Evolutionary conservation across 1,284 basidiomycete species (phyloP).

Genomic region (Leccinum pachyderme): DNA sequence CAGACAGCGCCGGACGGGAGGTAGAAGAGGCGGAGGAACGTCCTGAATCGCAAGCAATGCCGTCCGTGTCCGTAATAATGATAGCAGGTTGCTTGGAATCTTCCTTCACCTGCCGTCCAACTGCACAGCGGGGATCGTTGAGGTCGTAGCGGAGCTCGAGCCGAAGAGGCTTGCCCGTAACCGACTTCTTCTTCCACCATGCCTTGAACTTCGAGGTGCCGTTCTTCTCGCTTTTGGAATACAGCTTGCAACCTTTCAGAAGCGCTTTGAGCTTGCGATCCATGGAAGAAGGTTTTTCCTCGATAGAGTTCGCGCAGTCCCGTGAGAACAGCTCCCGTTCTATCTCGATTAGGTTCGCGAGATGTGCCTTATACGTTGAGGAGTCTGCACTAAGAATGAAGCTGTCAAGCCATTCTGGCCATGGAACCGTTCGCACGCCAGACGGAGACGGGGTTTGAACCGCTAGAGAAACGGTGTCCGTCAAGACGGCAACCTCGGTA

Average conservation of each 20-base stretch:
- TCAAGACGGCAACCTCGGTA: constrained; percentile 24
- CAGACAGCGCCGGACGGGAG: constrained; percentile 8
- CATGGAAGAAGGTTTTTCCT: constrained; percentile 32
- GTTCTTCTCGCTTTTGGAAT: constrained; percentile 34
- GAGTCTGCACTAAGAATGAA: constrained; percentile 37
- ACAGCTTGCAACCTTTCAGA: constrained; percentile 40
- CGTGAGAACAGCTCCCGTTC: constrained; percentile 36
- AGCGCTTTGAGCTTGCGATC: constrained; percentile 37
- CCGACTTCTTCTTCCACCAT: constrained; percentile 62
- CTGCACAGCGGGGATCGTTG: constrained; percentile 35
- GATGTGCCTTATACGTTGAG: constrained; percentile 35
- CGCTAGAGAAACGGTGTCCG: constrained; percentile 16
- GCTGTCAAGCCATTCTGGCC: constrained; percentile 40
- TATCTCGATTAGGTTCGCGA: constrained; percentile 38
- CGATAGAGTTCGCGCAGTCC: constrained; percentile 25
- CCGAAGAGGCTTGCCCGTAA: constrained; percentile 36
- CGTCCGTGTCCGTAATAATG: constrained; percentile 27
- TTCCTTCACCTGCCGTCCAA: constrained; percentile 39
- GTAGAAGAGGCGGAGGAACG: constrained; percentile 1
- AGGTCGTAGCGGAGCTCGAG: constrained; percentile 40
- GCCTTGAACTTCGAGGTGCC: constrained; percentile 51
- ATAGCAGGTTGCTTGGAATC: constrained; percentile 21
- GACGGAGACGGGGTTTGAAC: constrained; percentile 25
- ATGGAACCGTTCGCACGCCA: constrained; percentile 33
- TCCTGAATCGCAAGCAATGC: constrained; percentile 17